Percentiles rank a stretch among this genome's conserved stretches.
Conservation (phyloP, 176 grass and related monocot species). For the Oropetium thomaeum region DNA sequence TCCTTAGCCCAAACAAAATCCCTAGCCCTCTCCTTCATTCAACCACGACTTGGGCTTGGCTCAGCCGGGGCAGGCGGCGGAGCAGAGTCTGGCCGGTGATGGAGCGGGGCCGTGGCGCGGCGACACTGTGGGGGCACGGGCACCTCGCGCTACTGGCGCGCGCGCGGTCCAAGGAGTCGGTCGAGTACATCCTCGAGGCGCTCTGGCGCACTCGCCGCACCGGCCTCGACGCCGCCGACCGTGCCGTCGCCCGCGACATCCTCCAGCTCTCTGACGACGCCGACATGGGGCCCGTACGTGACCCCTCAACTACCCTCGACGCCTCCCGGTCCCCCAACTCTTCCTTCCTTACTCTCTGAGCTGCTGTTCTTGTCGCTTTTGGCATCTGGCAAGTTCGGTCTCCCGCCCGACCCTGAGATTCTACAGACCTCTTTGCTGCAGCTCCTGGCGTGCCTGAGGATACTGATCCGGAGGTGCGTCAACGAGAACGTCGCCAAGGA, state of each 20-base stretch:
- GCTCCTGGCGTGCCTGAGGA: conserved; percentile 84
- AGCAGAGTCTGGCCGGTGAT: conserved; percentile 20
- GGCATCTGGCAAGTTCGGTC: background rate
- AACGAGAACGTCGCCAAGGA: conserved; percentile 53
- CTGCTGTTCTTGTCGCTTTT: background rate
- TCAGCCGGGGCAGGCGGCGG: background rate
- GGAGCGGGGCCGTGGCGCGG: background rate
- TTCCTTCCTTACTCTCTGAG: background rate
- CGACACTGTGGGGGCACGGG: conserved; percentile 58
- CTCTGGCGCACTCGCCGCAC: conserved; percentile 91
- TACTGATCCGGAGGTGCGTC: conserved; percentile 67
- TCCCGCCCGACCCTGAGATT: background rate
- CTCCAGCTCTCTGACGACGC: conserved; percentile 62
- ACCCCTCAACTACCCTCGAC: background rate
- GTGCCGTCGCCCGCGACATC: conserved; percentile 66
- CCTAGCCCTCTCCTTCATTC: background rate
- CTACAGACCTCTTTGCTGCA: conserved; percentile 18
- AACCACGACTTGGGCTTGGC: background rate
- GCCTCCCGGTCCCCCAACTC: background rate
- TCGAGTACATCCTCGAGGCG: conserved; percentile 91
- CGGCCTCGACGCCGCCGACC: conserved; percentile 88
- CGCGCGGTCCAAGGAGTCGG: conserved; percentile 79
- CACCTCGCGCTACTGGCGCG: conserved; percentile 69
- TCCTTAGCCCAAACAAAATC: too few relatives aligned
- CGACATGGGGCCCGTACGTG: conserved; percentile 68